Percentiles rank a stretch among this genome's conserved stretches.
Conservation (phyloP, 2,329 filamentous ascomycete genomes). For the Epichloe glyceriae region DNA sequence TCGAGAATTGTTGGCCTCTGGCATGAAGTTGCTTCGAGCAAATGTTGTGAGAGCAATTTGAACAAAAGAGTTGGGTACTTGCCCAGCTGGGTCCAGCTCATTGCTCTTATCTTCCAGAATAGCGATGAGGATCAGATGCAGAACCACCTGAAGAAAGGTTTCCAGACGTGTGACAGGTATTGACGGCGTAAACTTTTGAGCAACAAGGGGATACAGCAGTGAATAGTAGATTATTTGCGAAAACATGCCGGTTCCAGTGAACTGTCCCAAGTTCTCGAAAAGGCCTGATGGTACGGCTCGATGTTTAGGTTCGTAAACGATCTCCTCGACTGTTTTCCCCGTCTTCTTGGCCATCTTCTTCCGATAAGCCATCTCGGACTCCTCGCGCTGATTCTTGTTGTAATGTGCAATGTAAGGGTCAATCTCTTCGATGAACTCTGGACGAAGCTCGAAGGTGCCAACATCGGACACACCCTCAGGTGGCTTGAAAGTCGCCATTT, state of each 20-base stretch:
- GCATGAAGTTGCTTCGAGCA: conserved; percentile 48
- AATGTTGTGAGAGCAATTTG: conserved; percentile 53
- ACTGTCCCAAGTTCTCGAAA: conserved; percentile 63
- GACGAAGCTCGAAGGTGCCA: conserved; percentile 85
- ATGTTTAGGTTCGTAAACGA: conserved; percentile 84
- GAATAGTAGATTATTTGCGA: conserved; percentile 83
- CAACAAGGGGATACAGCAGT: conserved; percentile 65
- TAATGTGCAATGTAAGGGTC: conserved; percentile 96
- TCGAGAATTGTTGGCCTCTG: conserved; percentile 40
- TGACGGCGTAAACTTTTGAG: conserved; percentile 53
- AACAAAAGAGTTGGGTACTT: conserved; percentile 53
- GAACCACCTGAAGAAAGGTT: conserved; percentile 78
- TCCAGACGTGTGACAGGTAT: conserved; percentile 77
- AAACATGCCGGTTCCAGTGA: conserved; percentile 77
- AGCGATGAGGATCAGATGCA: conserved; percentile 78
- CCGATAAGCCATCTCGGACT: conserved; percentile 81
- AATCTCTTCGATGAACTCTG: conserved; percentile 72
- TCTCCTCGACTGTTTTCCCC: conserved; percentile 65
- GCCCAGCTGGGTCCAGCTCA: conserved; percentile 35
- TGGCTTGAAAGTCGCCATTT: conserved; percentile 78
- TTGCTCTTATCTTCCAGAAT: conserved; percentile 65
- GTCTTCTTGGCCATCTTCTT: conserved; percentile 78
- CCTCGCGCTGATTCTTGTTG: conserved; percentile 91
- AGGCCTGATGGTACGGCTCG: conserved; percentile 62
- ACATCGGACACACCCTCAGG: conserved; percentile 88